A percentile compares a stretch with the other conserved stretches of the same genome.
These are phyloP conservation scores for Cryphonectria naterciae DNA, from an alignment of 2,329 filamentous ascomycete genomes.

Conservation along the genomic window DNA sequence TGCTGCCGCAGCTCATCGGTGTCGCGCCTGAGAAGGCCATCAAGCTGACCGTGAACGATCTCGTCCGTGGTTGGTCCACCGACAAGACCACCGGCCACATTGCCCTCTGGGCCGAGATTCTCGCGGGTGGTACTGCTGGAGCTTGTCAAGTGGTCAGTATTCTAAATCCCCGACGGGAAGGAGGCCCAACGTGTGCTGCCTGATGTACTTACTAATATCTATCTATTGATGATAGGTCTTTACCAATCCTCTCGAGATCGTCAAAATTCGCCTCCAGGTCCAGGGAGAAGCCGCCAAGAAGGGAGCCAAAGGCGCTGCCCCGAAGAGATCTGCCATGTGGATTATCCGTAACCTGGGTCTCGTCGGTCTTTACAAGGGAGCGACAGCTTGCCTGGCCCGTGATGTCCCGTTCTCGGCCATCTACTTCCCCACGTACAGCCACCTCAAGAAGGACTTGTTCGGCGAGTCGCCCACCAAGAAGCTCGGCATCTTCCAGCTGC, in stretches of 20 bases:
- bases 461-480: constrained; percentile 87
- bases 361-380: constrained; percentile 94
- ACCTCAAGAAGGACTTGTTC: constrained; percentile 92
- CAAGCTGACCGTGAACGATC: constrained; percentile 96
- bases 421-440: constrained; percentile 96
- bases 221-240: constrained; percentile 67
- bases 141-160: constrained; percentile 90
- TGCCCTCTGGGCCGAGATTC: constrained; percentile 69
- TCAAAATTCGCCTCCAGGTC: constrained; percentile 97
- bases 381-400: constrained; percentile 88
- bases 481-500: constrained; percentile 85
- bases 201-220: constrained; percentile 10
- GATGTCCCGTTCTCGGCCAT: constrained; percentile 98
- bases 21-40: constrained; percentile 99
- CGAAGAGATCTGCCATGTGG: constrained; percentile 94
- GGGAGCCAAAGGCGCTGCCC: constrained; percentile 64
- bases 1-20: constrained; percentile 91
- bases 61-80: constrained; percentile 77
- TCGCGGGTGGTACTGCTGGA: constrained; percentile 89
- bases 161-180: no score
- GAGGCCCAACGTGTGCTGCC: background rate
- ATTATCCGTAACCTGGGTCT: constrained; percentile 95
- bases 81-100: constrained; percentile 77
- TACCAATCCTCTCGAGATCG: constrained; percentile 97
- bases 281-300: constrained; percentile 93